Base-by-base conservation (phyloP, 2,329 filamentous ascomycete species). In the Xylaria digitata region DNA sequence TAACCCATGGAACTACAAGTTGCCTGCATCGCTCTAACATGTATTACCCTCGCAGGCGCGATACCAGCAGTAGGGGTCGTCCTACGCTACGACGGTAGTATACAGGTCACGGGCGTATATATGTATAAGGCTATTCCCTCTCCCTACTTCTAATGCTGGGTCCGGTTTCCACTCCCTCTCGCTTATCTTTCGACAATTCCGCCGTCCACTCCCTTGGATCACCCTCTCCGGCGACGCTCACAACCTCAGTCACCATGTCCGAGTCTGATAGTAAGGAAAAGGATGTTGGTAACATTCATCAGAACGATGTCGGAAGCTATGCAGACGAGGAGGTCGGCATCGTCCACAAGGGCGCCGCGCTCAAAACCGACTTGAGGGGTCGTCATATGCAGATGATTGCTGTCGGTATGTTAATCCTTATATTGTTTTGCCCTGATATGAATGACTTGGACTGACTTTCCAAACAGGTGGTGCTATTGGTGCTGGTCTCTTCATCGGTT, bases 401-500 rank as follows among this genome's bases (percentile, higher is more conserved):
- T 66, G 80, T 83, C 55, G 81, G 80, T 81, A 74, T 53, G 78
- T 37, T 26, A 26, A 45, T 55, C 32, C 13, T 32, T 42, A 15
- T 40, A 21, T 17, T 8, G 8, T 30, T 48, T 6, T 23, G 42
- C 6, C 11, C 15, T n/a, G 21, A 8, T 4, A 3, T 8, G n/a
- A 2, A 48, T 40, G 50, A 40, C 17, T 21, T 34, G 43, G 43
- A 50, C 64, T 63, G 26, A 69, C 45, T 52, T 30, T 30, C n/a
- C 11, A 30, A 34, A 62, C 43, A 81, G 80, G 80, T 60, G 81
- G 81, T 73, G 79, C 81, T 15, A 82, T 83, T 54, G 81, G 81
- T 65, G 81, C 81, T 70, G 90, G 91, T 81, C 83, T 93, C 9
- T 93, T 93, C 76, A 89, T 93, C 65, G 87, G 89, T 54, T 90